These are phyloP conservation scores for Ramaria rubella DNA, from an alignment of 768 basidiomycete species.

Conservation along the genomic window DNA sequence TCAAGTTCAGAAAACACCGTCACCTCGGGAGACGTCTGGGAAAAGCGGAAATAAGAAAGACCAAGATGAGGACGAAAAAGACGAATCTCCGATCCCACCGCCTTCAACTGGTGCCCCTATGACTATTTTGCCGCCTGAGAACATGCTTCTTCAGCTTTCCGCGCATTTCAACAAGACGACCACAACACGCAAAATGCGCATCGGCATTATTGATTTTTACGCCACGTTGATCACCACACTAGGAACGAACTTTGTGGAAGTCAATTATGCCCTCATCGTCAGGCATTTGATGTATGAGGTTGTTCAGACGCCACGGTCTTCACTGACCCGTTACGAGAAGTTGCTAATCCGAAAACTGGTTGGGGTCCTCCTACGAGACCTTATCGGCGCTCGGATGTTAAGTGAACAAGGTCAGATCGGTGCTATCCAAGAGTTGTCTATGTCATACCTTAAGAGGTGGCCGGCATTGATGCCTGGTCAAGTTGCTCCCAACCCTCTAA, in stretches of 20 bases:
- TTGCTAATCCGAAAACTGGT: conserved; percentile 67
- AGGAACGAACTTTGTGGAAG: conserved; percentile 72
- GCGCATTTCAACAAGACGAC: conserved; percentile 71
- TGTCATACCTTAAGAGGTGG: conserved; percentile 82
- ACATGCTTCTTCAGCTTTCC: conserved; percentile 82
- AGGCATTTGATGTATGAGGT: conserved; percentile 76
- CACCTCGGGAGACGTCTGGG: conserved; percentile 41
- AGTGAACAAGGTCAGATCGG: conserved; percentile 91
- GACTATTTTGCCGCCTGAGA: conserved; percentile 60
- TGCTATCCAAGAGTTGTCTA: conserved; percentile 83
- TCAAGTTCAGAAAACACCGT: conserved; percentile 55
- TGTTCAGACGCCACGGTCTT: conserved; percentile 48
- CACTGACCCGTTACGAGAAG: conserved; percentile 61
- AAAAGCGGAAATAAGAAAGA: conserved; percentile 48
- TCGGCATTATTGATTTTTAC: conserved; percentile 88
- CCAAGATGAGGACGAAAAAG: conserved; percentile 40
- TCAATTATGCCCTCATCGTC: conserved; percentile 73
- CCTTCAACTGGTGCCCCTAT: conserved; percentile 49
- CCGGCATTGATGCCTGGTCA: conserved; percentile 89
- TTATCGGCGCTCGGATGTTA: conserved; percentile 83
- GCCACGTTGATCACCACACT: conserved; percentile 67
- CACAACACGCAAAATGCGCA: conserved; percentile 60
- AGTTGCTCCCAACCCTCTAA: conserved; percentile 54
- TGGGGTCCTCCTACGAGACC: conserved; percentile 71
- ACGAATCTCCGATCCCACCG: conserved; percentile 39